A percentile compares a stretch with the other conserved stretches of the same genome.
phyloP scores from a whole-genome alignment of 2,329 filamentous ascomycete species.

The Myotisia sp. region DNA sequence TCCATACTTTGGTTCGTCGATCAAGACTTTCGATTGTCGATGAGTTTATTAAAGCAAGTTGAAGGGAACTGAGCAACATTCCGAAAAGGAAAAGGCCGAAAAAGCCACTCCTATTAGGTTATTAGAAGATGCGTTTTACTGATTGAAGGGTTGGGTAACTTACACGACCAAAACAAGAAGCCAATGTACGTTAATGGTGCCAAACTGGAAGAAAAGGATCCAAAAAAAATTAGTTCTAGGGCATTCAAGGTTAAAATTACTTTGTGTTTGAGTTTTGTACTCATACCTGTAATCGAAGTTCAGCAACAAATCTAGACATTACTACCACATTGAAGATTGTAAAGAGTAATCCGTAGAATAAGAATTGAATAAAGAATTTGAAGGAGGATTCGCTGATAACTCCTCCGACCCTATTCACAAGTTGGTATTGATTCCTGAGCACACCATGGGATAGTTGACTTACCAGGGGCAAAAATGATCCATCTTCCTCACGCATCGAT shows the following conservation, averaged over 20 bases:
- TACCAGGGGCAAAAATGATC: slow-evolving; percentile 87
- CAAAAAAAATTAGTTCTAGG: slow-evolving; percentile 5
- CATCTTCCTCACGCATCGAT: slow-evolving; percentile 74
- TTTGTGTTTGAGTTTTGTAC: not conserved
- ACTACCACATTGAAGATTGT: slow-evolving; percentile 51
- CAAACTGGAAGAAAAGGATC: slow-evolving; percentile 16
- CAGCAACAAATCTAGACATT: slow-evolving; percentile 48
- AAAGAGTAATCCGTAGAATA: slow-evolving; percentile 55
- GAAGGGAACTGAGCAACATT: slow-evolving; percentile 60
- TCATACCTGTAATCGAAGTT: slow-evolving; percentile 36
- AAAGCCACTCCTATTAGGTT: slow-evolving; percentile 39
- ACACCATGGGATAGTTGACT: slow-evolving; percentile 3
- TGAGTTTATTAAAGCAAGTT: slow-evolving; percentile 56
- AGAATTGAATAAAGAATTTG: slow-evolving; percentile 88
- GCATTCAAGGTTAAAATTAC: not conserved
- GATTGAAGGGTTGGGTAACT: slow-evolving; percentile 13
- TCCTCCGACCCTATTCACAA: slow-evolving; percentile 60
- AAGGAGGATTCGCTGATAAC: slow-evolving; percentile 74
- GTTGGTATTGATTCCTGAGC: not conserved
- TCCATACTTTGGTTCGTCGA: slow-evolving; percentile 47
- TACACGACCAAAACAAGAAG: slow-evolving; percentile 52
- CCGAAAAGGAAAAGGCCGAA: slow-evolving; percentile 68
- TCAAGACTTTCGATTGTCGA: slow-evolving; percentile 73
- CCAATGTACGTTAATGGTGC: slow-evolving; percentile 44
- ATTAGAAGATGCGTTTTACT: slow-evolving; percentile 10